Evolutionary conservation across 495 filamentous ascomycete species (phyloP), one percentile per base, ranked within the genome.

Genomic region (Podospora pseudopauciseta): DNA sequence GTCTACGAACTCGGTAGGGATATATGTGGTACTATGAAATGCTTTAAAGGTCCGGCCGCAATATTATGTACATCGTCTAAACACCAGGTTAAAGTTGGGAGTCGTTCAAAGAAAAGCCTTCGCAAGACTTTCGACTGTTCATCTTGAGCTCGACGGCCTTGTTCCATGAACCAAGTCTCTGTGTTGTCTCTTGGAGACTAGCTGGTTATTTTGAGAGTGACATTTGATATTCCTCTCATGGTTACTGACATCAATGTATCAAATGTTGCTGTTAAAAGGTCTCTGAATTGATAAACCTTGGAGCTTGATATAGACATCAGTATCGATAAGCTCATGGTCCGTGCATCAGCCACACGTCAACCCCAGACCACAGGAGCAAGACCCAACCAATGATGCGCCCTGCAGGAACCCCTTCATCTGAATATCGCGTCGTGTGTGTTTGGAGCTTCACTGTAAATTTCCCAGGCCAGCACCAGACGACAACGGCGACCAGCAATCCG

Each of bases 321-420:
- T 63, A 63, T 63, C 61, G 61, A 63, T 63, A 63, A 63, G 61
- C 11, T 44, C 27, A 32, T 63, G 61, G 61, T 32, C 61, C 32
- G 61, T 63, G 61, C 61, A 16, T 16, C 20, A 63, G 34, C 61
- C 28, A 63, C 28, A 39, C 32, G 59, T 61, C 59, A 61, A 61
- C 56, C 19, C 56, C 56, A 58, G 56, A 58, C 59, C 28, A 13
- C 32, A n/a, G 28, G 32, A 39, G 61, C 61, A 23, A 19, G 61
- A 32, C n/a, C 61, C 34, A 32, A n/a, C 61, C 61, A 63, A 63
- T 63, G 61, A 63, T 63, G 61, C 61, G 61, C 30, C 27, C 61
- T 63, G 30, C 32, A 63, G 61, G 61, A 63, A 63, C 61, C 61
- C 61, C 61, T 63, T 63, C 61, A 49, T 63, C 61, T 63, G 61